Percentiles rank a stretch among this genome's conserved stretches.
These are phyloP conservation scores for Phytophthora idaei DNA, from an alignment of 352 stramenopile genomes.

Conservation along the genomic window DNA sequence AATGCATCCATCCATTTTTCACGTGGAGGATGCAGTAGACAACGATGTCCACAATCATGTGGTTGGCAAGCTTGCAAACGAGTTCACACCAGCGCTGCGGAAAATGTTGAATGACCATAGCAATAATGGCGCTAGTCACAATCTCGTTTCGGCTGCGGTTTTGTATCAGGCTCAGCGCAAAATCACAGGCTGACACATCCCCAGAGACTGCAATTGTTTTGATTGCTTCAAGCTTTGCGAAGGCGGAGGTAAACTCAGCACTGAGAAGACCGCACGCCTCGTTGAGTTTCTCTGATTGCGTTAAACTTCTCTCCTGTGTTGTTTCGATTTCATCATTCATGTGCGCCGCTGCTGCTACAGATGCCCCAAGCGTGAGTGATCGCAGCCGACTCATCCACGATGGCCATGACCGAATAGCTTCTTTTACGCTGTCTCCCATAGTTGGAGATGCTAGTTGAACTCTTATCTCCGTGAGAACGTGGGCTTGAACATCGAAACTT, in stretches of 20 bases:
- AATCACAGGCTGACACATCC: slow-evolving; percentile 58
- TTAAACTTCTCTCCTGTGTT: slow-evolving; percentile 24
- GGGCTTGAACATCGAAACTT: slow-evolving; percentile 57
- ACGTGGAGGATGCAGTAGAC: slow-evolving; percentile 76
- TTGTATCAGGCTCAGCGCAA: slow-evolving; percentile 64
- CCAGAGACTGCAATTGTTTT: slow-evolving; percentile 47
- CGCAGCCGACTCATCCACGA: slow-evolving; percentile 63
- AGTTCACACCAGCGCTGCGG: slow-evolving; percentile 51
- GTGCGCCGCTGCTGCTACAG: slow-evolving; percentile 18
- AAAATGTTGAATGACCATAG: slow-evolving; percentile 55
- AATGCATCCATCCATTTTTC: slow-evolving; percentile 82
- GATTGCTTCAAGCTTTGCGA: slow-evolving; percentile 61
- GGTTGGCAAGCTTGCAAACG: slow-evolving; percentile 53
- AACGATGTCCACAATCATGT: slow-evolving; percentile 71
- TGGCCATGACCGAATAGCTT: slow-evolving; percentile 78
- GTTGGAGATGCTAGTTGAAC: slow-evolving; percentile 47
- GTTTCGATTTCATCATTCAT: slow-evolving; percentile 6
- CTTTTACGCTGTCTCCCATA: slow-evolving; percentile 58
- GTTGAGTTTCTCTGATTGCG: slow-evolving; percentile 50
- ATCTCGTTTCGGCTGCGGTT: slow-evolving; percentile 40
- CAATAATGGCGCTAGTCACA: slow-evolving; percentile 58
- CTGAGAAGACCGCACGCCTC: slow-evolving; percentile 61
- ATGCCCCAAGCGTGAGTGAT: slow-evolving; percentile 35
- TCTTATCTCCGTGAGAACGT: slow-evolving; percentile 62
- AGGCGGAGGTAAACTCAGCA: slow-evolving; percentile 48